A percentile compares a stretch with the other conserved stretches of the same genome.
phyloP scores from a whole-genome alignment of 306 rosid genomes.

The Gillenia trifoliata region DNA sequence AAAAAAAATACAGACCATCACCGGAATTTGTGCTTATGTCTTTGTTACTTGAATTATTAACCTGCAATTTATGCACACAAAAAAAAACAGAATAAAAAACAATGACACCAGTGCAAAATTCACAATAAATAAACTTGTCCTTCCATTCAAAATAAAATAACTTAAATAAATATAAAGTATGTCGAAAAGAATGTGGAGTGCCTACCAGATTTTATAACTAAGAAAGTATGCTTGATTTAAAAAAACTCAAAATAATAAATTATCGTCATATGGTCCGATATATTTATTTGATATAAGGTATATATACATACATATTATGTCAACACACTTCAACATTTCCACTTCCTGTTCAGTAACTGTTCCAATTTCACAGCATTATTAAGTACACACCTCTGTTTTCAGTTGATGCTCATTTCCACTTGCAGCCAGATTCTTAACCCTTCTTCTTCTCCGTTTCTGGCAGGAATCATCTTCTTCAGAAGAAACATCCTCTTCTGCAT shows the following conservation, averaged over 20 bases:
- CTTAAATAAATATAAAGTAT: not conserved
- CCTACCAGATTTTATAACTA: not conserved
- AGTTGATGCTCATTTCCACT: not conserved
- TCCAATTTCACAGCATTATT: not conserved
- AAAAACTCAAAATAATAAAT: not conserved
- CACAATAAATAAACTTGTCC: not conserved
- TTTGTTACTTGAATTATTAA: not conserved
- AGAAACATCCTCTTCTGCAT: not conserved
- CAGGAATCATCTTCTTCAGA: not conserved
- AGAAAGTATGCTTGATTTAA: not conserved
- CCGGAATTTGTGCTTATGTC: not conserved
- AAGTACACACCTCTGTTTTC: not conserved
- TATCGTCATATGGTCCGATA: not conserved
- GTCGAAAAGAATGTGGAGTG: not conserved
- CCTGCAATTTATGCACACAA: slow-evolving; percentile 3
- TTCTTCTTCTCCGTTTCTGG: slow-evolving; percentile 4
- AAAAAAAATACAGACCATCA: not conserved
- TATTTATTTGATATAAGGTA: not conserved
- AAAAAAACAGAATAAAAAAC: not conserved
- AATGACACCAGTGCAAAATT: not conserved
- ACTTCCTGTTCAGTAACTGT: not conserved
- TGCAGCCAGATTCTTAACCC: slow-evolving; percentile 2
- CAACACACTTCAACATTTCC: not conserved
- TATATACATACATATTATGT: not conserved
- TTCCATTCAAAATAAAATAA: not conserved